Percentiles rank a stretch among this genome's conserved stretches.
phyloP scores from a whole-genome alignment of 108 stramenopile species.

The Cyclotella choctawhatcheeana region DNA sequence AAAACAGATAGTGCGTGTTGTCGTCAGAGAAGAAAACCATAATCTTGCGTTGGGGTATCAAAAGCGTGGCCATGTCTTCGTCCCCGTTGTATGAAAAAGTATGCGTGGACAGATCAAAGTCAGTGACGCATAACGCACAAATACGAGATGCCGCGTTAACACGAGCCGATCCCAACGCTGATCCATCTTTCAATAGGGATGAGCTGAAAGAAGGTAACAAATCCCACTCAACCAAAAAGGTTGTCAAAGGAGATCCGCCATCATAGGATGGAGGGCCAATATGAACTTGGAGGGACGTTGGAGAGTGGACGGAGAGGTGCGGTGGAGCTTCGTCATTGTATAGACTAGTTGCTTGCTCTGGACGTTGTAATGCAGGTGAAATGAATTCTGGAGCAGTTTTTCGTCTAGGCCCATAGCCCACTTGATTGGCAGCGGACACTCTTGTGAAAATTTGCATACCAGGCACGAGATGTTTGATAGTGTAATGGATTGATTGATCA shows the following conservation, averaged over 20 bases:
- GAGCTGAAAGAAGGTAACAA: slow-evolving; percentile 47
- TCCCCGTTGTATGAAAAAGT: slow-evolving; percentile 49
- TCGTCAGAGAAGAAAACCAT: slow-evolving; percentile 56
- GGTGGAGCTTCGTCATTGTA: slow-evolving; percentile 48
- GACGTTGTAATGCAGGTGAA: slow-evolving; percentile 49
- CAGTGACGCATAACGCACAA: slow-evolving; percentile 46
- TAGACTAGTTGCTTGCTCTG: slow-evolving; percentile 53
- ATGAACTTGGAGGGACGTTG: slow-evolving; percentile 55
- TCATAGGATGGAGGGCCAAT: slow-evolving; percentile 71
- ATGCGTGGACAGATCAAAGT: slow-evolving; percentile 40
- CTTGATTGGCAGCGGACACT: slow-evolving; percentile 57
- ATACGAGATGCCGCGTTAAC: slow-evolving; percentile 33
- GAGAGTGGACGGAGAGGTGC: slow-evolving; percentile 38
- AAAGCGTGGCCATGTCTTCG: slow-evolving; percentile 33
- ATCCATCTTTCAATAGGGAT: slow-evolving; percentile 41
- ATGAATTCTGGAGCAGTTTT: slow-evolving; percentile 53
- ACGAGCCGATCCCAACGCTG: slow-evolving; percentile 46
- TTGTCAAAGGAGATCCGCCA: slow-evolving; percentile 72
- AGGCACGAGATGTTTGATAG: slow-evolving; percentile 54
- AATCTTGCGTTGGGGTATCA: slow-evolving; percentile 57
- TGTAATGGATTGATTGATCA: slow-evolving; percentile 33
- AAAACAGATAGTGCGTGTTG: slow-evolving; percentile 46
- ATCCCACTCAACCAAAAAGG: slow-evolving; percentile 88
- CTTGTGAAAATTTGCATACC: slow-evolving; percentile 56
- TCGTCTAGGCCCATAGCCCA: slow-evolving; percentile 63